Evolutionary conservation across 2,329 filamentous ascomycete species (phyloP), one percentile per base, ranked within the genome.

Genomic region (Aureobasidium sp.): DNA sequence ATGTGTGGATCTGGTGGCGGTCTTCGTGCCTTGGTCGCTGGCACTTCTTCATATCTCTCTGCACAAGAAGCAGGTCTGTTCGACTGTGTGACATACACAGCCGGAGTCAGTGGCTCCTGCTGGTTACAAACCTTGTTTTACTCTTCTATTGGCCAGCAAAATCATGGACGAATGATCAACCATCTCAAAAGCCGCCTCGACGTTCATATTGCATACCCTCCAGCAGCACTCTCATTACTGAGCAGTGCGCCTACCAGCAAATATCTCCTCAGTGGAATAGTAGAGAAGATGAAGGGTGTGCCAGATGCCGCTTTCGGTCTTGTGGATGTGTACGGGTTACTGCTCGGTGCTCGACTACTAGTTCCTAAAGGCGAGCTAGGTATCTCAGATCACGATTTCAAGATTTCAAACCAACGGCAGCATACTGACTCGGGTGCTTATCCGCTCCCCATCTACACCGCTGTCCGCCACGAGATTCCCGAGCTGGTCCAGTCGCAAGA

Each of bases 1-100:
- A 87, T 97, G 78, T 96, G 93, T 68, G 92, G 92, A 9, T 97
- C 93, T 1, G 94, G 94, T 11, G 94, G 94, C 62, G 94, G 94
- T 0, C 76, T 99, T 50, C 82, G 94, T 56, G 94, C 94, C 1
- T 82, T 99, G 40, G 90, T 97, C 19, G 92, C 94, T 1, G 92
- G 93, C 3, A 87, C 91, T 0, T 92, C 93, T 0, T 97, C 92
- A 0, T 87, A 95, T 64, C 79, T 94, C 11, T 92, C 91, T 3
- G 83, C 91, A 0, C 85, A 91, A 63, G 89, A 97, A 71, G 88
- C 89, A 62, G 94, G 94, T 0, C 78, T 99, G 0, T 95, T 96
- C 72, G 92, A 97, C 74, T 97, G 94, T 71, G 83, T 90, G 12
- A 97, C 92, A 1, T 99, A 99, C 70, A 96, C 91, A 0, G 91